Evolutionary conservation across 1,284 basidiomycete species (phyloP).

Genomic region (Apiotrichum sp.): DNA sequence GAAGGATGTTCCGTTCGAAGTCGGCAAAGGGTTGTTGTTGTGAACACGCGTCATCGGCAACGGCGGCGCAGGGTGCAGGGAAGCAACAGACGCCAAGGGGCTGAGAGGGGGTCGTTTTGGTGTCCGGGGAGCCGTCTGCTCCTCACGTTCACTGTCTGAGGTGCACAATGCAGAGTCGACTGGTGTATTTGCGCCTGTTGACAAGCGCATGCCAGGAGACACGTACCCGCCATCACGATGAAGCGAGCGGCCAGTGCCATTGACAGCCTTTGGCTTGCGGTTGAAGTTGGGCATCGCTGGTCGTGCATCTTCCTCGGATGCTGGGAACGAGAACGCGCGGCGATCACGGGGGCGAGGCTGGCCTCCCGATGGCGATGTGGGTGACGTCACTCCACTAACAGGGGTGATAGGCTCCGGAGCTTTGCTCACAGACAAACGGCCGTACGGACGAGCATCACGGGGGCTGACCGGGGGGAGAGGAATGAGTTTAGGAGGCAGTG

Average conservation of each 20-base stretch:
- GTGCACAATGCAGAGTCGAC: constrained; percentile 32
- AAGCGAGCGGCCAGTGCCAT: constrained; percentile 8
- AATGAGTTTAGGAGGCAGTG: constrained; percentile 16
- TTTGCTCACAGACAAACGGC: not conserved
- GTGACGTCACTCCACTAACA: not conserved
- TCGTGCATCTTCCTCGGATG: constrained; percentile 14
- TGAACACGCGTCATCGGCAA: constrained; percentile 2
- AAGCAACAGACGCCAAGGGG: not conserved
- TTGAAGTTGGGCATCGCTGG: constrained; percentile 19
- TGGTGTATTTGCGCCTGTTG: constrained; percentile 35
- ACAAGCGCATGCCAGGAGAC: constrained; percentile 18
- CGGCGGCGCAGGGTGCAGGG: constrained; percentile 2
- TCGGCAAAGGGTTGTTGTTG: not conserved
- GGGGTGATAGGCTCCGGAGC: too few species aligned
- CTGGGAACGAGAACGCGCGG: constrained; percentile 42
- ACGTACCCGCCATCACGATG: not conserved
- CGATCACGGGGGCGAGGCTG: constrained; percentile 24
- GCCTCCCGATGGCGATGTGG: not conserved
- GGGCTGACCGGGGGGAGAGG: constrained; percentile 1
- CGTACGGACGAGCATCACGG: not conserved
- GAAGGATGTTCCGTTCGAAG: constrained; percentile 6
- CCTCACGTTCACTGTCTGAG: constrained; percentile 34
- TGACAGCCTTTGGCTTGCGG: constrained; percentile 26
- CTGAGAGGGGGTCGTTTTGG: not conserved
- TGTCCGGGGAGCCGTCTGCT: not conserved